phyloP scores from a whole-genome alignment of 768 basidiomycete species.

The Phlebiopsis flavidoalba region DNA sequence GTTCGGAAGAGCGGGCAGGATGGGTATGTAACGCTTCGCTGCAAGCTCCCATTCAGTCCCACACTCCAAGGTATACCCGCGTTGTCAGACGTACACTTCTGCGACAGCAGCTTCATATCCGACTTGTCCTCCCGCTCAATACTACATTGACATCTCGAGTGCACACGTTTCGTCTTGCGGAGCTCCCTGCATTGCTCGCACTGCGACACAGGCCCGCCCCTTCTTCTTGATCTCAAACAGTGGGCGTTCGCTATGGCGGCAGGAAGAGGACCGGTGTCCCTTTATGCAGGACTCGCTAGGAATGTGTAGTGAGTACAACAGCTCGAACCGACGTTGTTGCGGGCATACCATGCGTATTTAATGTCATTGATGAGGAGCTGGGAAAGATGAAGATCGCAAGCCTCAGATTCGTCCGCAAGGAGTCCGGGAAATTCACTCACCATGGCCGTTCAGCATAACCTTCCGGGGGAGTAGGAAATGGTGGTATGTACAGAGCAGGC shows the following conservation, averaged over 20 bases:
- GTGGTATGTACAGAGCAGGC: background rate
- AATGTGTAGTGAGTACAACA: background rate
- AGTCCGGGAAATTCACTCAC: background rate
- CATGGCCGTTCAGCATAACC: background rate
- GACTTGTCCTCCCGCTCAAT: constrained; percentile 1
- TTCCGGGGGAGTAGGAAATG: background rate
- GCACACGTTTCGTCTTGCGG: constrained; percentile 36
- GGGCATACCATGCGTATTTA: constrained; percentile 76
- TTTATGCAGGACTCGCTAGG: constrained; percentile 88
- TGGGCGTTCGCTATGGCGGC: constrained; percentile 54
- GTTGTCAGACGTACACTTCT: constrained; percentile 7
- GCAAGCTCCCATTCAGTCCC: background rate
- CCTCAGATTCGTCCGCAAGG: background rate
- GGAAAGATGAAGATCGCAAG: background rate
- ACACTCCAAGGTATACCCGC: background rate
- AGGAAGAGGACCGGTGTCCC: constrained; percentile 40
- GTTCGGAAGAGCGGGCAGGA: constrained; percentile 67
- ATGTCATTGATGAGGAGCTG: constrained; percentile 68
- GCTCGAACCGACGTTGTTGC: background rate
- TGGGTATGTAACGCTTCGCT: constrained; percentile 55
- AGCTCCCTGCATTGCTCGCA: constrained; percentile 33
- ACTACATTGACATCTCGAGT: constrained; percentile 6
- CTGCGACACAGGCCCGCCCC: constrained; percentile 51
- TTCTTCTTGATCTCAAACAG: constrained; percentile 77
- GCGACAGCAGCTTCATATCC: constrained; percentile 10